These are phyloP conservation scores for Scalesia atractyloides DNA, from an alignment of 129 eudicot species.

Conservation along the genomic window DNA sequence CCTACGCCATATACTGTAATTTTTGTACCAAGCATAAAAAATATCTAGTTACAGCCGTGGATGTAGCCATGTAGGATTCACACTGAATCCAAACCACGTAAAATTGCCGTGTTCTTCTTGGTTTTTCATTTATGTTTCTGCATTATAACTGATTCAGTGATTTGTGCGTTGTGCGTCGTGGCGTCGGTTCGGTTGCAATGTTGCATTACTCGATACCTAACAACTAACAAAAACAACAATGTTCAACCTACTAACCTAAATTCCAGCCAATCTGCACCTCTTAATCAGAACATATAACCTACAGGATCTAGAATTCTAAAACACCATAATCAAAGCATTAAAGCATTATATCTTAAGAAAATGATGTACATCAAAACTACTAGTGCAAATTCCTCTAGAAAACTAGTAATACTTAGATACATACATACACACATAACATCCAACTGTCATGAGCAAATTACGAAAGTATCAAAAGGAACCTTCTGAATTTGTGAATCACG, in stretches of 20 bases:
- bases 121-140: no score
- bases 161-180: no score
- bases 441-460: conserved; percentile 2
- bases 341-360: neutral
- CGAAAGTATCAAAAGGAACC: conserved; percentile 30
- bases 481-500: conserved; percentile 51
- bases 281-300: neutral
- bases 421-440: conserved; percentile 12
- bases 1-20: no score
- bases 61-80: no score
- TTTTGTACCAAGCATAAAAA: no score
- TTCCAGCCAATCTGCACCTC: neutral
- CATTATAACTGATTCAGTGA: no score
- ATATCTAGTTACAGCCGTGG: no score
- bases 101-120: no score
- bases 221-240: no score
- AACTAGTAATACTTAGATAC: neutral
- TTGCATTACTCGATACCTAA: no score
- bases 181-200: no score
- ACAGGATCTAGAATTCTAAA: neutral
- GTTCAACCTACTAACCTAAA: neutral
- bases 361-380: neutral
- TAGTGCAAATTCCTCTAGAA: conserved; percentile 9
- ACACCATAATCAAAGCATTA: neutral
- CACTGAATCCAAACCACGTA: no score